Conservation (phyloP, 345 rosid genomes). For the Psidium guajava region DNA sequence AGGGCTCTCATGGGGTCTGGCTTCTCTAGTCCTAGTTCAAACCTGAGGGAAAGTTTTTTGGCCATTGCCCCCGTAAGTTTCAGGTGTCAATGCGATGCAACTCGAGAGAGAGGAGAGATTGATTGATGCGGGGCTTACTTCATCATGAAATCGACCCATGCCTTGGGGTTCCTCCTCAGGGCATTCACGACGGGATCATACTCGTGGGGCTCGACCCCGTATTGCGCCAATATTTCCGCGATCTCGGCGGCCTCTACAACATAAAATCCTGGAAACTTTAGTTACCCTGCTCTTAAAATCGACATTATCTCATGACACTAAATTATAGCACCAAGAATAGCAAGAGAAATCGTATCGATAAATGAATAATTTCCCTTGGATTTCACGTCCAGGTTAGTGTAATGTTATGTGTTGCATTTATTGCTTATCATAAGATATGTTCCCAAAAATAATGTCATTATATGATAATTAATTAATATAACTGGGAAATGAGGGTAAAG, state of each 20-base stretch:
- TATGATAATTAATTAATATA: not conserved
- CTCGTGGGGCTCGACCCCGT: conserved; percentile 84
- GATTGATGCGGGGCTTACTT: conserved; percentile 24
- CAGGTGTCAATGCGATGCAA: not conserved
- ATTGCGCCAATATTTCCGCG: conserved; percentile 71
- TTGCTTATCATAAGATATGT: not conserved
- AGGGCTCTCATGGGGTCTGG: conserved; percentile 85
- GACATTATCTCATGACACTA: not conserved
- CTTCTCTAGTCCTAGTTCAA: conserved; percentile 85
- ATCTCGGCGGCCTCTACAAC: conserved; percentile 86
- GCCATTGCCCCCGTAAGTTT: not conserved
- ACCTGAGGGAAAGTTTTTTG: conserved; percentile 27
- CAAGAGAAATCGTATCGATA: not conserved
- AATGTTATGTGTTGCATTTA: not conserved
- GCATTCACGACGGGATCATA: conserved; percentile 76
- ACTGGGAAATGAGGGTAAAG: not conserved
- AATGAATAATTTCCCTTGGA: not conserved
- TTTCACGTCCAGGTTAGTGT: not conserved
- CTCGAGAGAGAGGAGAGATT: not conserved
- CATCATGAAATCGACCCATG: conserved; percentile 99
- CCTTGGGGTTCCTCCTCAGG: conserved; percentile 70
- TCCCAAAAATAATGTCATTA: not conserved
- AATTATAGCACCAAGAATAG: not conserved
- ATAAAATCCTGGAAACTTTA: not conserved
- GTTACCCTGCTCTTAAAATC: not conserved